These are phyloP conservation scores for Plasmopara viticola DNA, from an alignment of 352 stramenopile genomes.

Conservation along the genomic window DNA sequence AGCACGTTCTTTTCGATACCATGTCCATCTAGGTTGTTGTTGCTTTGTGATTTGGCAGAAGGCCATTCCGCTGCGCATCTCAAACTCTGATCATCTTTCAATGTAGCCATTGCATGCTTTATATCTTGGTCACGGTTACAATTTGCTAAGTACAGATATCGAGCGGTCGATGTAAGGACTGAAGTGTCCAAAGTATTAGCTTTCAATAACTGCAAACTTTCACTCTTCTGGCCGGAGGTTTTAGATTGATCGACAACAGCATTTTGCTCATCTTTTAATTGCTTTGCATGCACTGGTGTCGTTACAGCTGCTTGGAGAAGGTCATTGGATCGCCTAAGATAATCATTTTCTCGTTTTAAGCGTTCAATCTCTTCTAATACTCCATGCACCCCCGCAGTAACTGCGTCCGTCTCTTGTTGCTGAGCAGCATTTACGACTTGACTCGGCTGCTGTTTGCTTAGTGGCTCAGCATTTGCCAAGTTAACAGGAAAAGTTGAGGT, in stretches of 20 bases:
- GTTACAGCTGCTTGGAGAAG: slow-evolving; percentile 39
- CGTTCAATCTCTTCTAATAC: slow-evolving; percentile 58
- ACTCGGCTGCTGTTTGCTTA: slow-evolving; percentile 1
- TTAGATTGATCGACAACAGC: not conserved
- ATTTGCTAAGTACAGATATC: slow-evolving; percentile 19
- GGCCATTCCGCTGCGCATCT: not conserved
- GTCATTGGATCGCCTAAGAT: slow-evolving; percentile 57
- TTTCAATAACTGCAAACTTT: not conserved
- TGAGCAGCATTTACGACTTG: slow-evolving; percentile 2
- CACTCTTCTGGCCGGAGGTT: not conserved
- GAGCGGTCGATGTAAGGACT: slow-evolving; percentile 4
- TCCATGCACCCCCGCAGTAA: slow-evolving; percentile 9
- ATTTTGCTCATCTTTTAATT: not conserved
- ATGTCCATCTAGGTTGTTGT: not conserved
- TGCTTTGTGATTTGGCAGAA: not conserved
- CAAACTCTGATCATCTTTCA: not conserved
- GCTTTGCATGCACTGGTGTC: slow-evolving; percentile 7
- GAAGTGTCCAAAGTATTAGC: not conserved
- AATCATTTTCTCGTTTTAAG: slow-evolving; percentile 59
- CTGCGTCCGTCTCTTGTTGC: not conserved
- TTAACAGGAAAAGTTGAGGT: slow-evolving; percentile 4
- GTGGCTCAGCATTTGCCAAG: not conserved
- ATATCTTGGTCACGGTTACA: slow-evolving; percentile 19
- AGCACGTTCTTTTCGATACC: not conserved
- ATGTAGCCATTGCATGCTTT: slow-evolving; percentile 2